Evolutionary conservation across 495 filamentous ascomycete species (phyloP).

Genomic region (Penicillium simplicissimum): DNA sequence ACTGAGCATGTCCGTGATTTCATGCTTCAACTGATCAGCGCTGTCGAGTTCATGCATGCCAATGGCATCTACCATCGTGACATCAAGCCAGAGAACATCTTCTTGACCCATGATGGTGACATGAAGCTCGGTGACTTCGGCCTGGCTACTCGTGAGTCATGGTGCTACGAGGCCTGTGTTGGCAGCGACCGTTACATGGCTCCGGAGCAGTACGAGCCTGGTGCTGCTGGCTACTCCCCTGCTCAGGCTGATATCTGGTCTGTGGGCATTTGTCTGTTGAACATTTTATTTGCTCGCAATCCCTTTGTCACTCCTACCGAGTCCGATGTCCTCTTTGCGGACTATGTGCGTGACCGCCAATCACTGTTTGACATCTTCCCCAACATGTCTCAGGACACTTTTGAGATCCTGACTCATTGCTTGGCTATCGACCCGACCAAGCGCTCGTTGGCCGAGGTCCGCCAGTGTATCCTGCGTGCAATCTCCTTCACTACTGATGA

Average conservation of each 20-base stretch:
- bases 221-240: conserved; percentile 83
- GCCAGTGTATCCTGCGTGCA: conserved; percentile 71
- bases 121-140: conserved; percentile 98
- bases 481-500: conserved; percentile 95
- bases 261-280: conserved; percentile 91
- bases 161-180: conserved; percentile 87
- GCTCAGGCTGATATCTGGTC: conserved; percentile 96
- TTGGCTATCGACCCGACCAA: conserved; percentile 88
- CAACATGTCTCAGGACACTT: conserved; percentile 97
- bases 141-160: conserved; percentile 79
- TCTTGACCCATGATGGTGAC: conserved; percentile 77
- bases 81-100: conserved; percentile 99
- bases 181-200: conserved; percentile 99
- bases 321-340: conserved; percentile 84
- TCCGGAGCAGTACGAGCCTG: conserved; percentile 92
- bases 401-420: conserved; percentile 83
- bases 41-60: conserved; percentile 85
- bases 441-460: conserved; percentile 76
- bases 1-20: conserved; percentile 95
- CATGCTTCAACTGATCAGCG: conserved; percentile 91
- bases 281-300: conserved; percentile 93
- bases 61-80: conserved; percentile 95
- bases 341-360: conserved; percentile 89
- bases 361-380: conserved; percentile 98
- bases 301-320: conserved; percentile 87